Conservation (phyloP, 257 asterid species). For the Cordia subcordata region DNA sequence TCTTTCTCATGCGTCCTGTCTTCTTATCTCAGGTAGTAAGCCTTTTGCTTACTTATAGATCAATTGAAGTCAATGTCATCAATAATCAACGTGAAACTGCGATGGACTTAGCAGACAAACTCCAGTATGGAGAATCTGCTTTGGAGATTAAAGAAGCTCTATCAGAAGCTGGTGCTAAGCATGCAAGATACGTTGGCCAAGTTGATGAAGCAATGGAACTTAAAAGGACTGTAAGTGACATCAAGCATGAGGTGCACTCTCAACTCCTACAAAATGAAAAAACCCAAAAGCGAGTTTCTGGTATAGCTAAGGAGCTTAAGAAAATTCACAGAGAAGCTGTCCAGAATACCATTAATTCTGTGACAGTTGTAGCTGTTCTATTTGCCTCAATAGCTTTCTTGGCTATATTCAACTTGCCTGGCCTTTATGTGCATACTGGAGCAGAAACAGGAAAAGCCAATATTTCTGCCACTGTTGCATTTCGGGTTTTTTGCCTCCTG, state of each 20-base stretch:
- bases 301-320: conserved; percentile 93
- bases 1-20: conserved; percentile 4
- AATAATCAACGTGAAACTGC: conserved; percentile 81
- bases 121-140: conserved; percentile 68
- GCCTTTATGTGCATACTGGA: conserved; percentile 47
- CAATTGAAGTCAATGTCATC: conserved; percentile 64
- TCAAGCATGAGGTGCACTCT: conserved; percentile 88
- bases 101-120: conserved; percentile 93
- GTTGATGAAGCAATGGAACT: conserved; percentile 73
- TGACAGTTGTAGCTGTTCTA: conserved; percentile 86
- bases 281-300: conserved; percentile 85
- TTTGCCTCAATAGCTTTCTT: conserved; percentile 92
- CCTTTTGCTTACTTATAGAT: conserved; percentile 51
- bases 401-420: conserved; percentile 89
- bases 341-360: conserved; percentile 86
- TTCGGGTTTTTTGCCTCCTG: conserved; percentile 78
- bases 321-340: conserved; percentile 93
- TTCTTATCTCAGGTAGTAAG: conserved; percentile 59
- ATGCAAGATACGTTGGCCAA: conserved; percentile 64
- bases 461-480: conserved; percentile 45
- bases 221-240: conserved; percentile 92
- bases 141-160: conserved; percentile 67
- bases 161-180: conserved; percentile 78
- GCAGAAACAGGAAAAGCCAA: conserved; percentile 56
- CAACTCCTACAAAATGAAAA: conserved; percentile 87